Evolutionary conservation across 169 alveolate species (phyloP), one percentile per base, ranked within the genome.

Genomic region (Plasmodium chabaudi): DNA sequence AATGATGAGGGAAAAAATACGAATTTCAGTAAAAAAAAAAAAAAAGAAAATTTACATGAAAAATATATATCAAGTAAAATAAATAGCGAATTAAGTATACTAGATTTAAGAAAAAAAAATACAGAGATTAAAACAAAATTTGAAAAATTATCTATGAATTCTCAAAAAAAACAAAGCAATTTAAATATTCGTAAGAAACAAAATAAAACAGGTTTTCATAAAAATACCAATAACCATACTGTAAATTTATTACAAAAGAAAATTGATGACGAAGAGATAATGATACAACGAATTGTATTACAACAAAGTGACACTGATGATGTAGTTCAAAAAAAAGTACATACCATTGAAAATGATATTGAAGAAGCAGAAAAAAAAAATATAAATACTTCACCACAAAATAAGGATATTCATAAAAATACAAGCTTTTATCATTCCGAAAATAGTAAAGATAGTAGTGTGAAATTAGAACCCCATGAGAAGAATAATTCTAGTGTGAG

Each of bases 61-160:
- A 9, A 42, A 42, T 59, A 39, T 47, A 59, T 15, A 13, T 49
- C 87, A 39, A 5, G 44, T 17, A 72, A 57, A 42, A 19, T 72
- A 72, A 74, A 74, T 27, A 59, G 53, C 21, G 88, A 77, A 57
- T 46, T 77, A 57, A 77, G 72, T 77, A 46, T 25, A 23, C 51
- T 25, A 44, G 67, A 57, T 51, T 77, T 63, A 23, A 77, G 70
- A 51, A 46, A 65, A 68, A 77, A 77, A 61, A 77, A 77, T 51
- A 56, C 57, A 6, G 88, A 77, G 49, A 77, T 77, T 49, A 77
- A n/a, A 49, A 53, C 39, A 25, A 77, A 64, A 19, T 63, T 63
- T 63, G 77, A 77, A 64, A 77, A 77, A 47, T 47, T 53, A 42
- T 77, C 88, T 21, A 42, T 9, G 5, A 61, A 61, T 23, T 64